phyloP scores from a whole-genome alignment of 1,284 basidiomycete genomes.

The Ceratobasidium sp. region DNA sequence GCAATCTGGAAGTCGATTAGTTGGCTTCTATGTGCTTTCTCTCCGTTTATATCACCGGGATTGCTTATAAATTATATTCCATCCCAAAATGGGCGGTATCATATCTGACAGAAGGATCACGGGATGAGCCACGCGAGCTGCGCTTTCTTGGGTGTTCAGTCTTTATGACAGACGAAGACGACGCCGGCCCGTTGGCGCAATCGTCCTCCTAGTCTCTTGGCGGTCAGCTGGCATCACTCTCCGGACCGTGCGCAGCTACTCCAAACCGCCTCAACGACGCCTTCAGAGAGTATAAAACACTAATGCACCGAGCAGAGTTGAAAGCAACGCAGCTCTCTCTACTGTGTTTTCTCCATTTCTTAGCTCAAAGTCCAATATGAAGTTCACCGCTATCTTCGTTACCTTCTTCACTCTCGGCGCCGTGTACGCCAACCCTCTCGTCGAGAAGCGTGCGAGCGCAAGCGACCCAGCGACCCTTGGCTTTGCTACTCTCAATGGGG shows the following conservation, averaged over 20 bases:
- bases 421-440: constrained; percentile 10
- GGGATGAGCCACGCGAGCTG: not conserved
- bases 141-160: not conserved
- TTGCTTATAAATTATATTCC: no score
- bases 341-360: no score
- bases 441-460: constrained; percentile 17
- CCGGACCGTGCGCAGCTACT: no score
- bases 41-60: no score
- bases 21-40: no score
- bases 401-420: not conserved
- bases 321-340: no score
- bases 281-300: no score
- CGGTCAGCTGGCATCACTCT: no score
- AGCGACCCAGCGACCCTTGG: constrained; percentile 11
- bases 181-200: not conserved
- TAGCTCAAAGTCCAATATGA: not conserved
- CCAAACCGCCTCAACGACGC: no score
- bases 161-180: not conserved
- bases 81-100: not conserved
- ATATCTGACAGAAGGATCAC: not conserved
- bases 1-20: no score
- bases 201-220: not conserved
- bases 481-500: constrained; percentile 17
- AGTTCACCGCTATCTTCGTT: constrained; percentile 6
- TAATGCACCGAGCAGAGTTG: no score